Conservation (phyloP, 2,329 filamentous ascomycete species). For the Diplodia scrobiculata region DNA sequence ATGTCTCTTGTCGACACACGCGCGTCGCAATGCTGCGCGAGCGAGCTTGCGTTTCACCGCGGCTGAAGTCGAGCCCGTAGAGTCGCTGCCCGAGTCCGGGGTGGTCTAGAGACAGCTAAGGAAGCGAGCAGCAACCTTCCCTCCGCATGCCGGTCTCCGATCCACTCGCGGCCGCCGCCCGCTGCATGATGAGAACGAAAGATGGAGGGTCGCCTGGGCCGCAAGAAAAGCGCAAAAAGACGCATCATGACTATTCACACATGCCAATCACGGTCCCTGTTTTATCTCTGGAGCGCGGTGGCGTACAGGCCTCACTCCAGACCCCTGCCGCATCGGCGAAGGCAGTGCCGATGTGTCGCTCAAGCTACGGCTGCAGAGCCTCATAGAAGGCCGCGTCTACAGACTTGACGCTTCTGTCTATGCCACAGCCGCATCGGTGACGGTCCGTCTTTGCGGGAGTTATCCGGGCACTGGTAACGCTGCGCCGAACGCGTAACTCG, state of each 20-base stretch:
- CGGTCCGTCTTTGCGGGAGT: not conserved
- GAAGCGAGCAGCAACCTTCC: constrained; percentile 22
- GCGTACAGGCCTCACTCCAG: constrained; percentile 21
- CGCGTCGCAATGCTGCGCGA: not conserved
- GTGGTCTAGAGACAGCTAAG: constrained; percentile 17
- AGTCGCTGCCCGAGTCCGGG: not conserved
- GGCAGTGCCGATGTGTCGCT: constrained; percentile 26
- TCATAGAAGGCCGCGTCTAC: constrained; percentile 18
- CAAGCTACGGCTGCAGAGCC: constrained; percentile 28
- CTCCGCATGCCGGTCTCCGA: constrained; percentile 24
- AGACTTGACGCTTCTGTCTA: not conserved
- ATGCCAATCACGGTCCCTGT: constrained; percentile 16
- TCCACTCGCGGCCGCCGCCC: constrained; percentile 13
- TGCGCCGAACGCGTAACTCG: constrained; percentile 28
- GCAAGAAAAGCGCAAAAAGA: not conserved
- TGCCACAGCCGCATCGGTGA: constrained; percentile 21
- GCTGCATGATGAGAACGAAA: constrained; percentile 7
- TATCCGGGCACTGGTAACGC: constrained; percentile 4
- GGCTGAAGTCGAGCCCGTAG: not conserved
- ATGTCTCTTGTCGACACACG: not conserved
- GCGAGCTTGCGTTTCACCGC: not conserved
- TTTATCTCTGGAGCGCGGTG: constrained; percentile 14
- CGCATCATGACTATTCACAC: not conserved
- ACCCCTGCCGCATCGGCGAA: constrained; percentile 23
- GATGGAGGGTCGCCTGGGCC: not conserved